A percentile compares a stretch with the other conserved stretches of the same genome.
Evolutionary conservation across 352 stramenopile species (phyloP).

Genomic region (Pythium aristosporum): DNA sequence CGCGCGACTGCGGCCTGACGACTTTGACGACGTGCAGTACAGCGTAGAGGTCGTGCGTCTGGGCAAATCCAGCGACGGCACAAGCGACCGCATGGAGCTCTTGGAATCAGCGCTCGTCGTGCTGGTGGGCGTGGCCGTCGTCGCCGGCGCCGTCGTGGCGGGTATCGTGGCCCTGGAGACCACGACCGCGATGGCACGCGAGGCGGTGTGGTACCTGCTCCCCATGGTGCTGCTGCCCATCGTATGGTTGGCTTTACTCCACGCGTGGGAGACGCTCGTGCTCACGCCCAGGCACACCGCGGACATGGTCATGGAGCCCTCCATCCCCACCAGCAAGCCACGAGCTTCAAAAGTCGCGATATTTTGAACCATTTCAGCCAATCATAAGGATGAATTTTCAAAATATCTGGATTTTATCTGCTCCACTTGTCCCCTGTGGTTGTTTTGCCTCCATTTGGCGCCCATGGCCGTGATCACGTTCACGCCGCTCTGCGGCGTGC

Average conservation of each 20-base stretch:
- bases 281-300: slow-evolving; percentile 10
- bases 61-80: slow-evolving; percentile 11
- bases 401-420: slow-evolving; percentile 18
- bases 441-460: background rate
- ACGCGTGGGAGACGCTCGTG: slow-evolving; percentile 45
- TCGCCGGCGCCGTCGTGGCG: slow-evolving; percentile 39
- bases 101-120: slow-evolving; percentile 39
- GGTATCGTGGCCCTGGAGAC: slow-evolving; percentile 35
- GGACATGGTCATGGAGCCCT: background rate
- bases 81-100: slow-evolving; percentile 29
- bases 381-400: slow-evolving; percentile 2
- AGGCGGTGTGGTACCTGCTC: slow-evolving; percentile 39
- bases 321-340: background rate
- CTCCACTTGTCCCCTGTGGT: background rate
- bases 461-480: slow-evolving; percentile 91
- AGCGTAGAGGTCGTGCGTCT: slow-evolving; percentile 55
- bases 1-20: slow-evolving; percentile 40
- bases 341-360: slow-evolving; percentile 29
- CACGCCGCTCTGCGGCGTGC: slow-evolving; percentile 88
- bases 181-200: slow-evolving; percentile 33
- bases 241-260: slow-evolving; percentile 42
- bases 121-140: slow-evolving; percentile 16
- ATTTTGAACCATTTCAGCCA: slow-evolving; percentile 23
- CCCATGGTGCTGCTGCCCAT: slow-evolving; percentile 52
- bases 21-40: slow-evolving; percentile 70